Conservation (phyloP, 192 early-diverging fungal genomes). For the Backusella mclennaniae region DNA sequence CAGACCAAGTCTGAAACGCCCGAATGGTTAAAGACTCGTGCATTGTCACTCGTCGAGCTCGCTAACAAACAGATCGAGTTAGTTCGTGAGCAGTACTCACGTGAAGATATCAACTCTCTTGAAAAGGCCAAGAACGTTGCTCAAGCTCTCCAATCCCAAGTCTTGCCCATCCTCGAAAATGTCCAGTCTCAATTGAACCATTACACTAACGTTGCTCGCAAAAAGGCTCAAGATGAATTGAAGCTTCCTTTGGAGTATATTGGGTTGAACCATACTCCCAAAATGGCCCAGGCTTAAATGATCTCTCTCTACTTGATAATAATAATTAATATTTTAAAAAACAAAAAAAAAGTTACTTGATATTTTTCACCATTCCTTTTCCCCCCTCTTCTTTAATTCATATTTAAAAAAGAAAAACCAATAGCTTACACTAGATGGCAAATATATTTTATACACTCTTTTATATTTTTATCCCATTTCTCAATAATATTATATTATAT, state of each 20-base stretch:
- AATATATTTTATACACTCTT: neutral
- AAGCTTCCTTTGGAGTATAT: slow-evolving; percentile 28
- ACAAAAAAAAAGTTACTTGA: neutral
- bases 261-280: slow-evolving; percentile 22
- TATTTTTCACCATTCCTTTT: neutral
- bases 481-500: neutral
- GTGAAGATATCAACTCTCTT: slow-evolving; percentile 43
- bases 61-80: slow-evolving; percentile 44
- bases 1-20: slow-evolving; percentile 45
- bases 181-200: slow-evolving; percentile 36
- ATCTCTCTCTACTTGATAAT: neutral
- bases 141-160: slow-evolving; percentile 45
- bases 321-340: neutral
- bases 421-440: neutral
- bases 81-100: slow-evolving; percentile 41
- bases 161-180: slow-evolving; percentile 46
- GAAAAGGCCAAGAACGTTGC: slow-evolving; percentile 59
- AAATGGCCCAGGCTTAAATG: slow-evolving; percentile 9
- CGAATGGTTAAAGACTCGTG: slow-evolving; percentile 43
- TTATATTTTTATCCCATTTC: neutral
- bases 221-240: slow-evolving; percentile 30
- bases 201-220: slow-evolving; percentile 23
- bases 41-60: slow-evolving; percentile 42
- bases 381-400: neutral
- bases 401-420: neutral